Evolutionary conservation across 129 eudicot species (phyloP), one percentile per base, ranked within the genome.

Genomic region (Calendula officinalis): DNA sequence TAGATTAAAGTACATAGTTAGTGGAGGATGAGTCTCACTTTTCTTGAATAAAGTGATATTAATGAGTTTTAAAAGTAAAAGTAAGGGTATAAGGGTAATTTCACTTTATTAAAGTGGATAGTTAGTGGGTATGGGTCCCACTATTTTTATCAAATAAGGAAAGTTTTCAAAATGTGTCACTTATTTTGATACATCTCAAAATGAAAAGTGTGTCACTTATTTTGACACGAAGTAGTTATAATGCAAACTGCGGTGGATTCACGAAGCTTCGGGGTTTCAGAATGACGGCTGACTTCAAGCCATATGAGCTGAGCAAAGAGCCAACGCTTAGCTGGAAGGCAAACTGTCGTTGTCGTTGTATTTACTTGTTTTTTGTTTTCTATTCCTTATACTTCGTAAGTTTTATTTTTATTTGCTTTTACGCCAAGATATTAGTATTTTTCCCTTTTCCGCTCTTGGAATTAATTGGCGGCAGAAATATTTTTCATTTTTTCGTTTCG

Each of bases 321-420:
- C 10, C 64, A 32, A 43, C 16, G 54, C n/a, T 49, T 57, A 66
- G 78, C 73, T 74, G 78, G 73, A 66, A 66, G 73, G 72, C 73
- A 74, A 44, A 4, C 47, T 58, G 73, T 74, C 62, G 13, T 32
- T 56, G 52, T 73, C 72, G 44, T 38, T 0, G 45, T 45, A 27
- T 56, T n/a, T 56, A 56, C 45, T 32, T 33, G 30, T 9, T 8
- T 60, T 41, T 39, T 8, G 46, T 64, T 64, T 40, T 54, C 8
- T 45, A 30, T 46, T 11, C 5, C 22, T 51, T 22, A 7, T 0
- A 8, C 3, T 14, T 13, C 8, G 3, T 44, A 8, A 8, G 1
- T 45, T 8, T 70, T 0, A 37, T 49, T 8, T 49, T 17, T 60
- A 63, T 64, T 45, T 46, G 4, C 35, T 62, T 52, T 41, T 56